These are phyloP conservation scores for Debaryomycetaceae sp. DNA, from an alignment of 1,139 yeast species.

Conservation along the genomic window DNA sequence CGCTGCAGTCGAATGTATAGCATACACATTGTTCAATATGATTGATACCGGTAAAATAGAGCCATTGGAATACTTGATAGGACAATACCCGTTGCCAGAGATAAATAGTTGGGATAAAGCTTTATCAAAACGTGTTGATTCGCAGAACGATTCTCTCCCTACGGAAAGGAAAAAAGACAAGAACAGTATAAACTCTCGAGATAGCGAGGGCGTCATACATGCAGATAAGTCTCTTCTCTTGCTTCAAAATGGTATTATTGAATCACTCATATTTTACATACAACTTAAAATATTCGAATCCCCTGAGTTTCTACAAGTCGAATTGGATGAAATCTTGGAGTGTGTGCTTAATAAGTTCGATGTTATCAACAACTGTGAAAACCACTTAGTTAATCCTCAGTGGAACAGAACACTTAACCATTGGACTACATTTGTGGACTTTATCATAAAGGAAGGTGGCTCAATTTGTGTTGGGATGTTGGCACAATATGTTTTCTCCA, in stretches of 20 bases:
- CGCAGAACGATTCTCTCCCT: conserved; percentile 13
- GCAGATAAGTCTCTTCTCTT: conserved; percentile 18
- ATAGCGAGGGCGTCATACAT: conserved; percentile 24
- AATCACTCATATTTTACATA: conserved; percentile 33
- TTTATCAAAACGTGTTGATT: conserved; percentile 14
- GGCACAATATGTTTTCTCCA: conserved; percentile 27
- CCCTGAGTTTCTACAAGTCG: conserved; percentile 31
- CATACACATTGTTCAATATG: conserved; percentile 33
- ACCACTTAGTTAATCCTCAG: conserved; percentile 31
- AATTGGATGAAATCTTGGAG: conserved; percentile 28
- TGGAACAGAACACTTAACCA: conserved; percentile 34
- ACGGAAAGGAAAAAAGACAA: conserved; percentile 19
- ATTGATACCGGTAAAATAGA: conserved; percentile 40
- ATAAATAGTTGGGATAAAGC: conserved; percentile 21
- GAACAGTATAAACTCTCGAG: conserved; percentile 21
- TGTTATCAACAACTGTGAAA: conserved; percentile 14
- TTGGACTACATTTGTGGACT: conserved; percentile 30
- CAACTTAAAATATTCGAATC: conserved; percentile 45
- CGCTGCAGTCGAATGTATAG: conserved; percentile 36
- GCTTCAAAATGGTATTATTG: conserved; percentile 31
- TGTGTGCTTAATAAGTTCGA: conserved; percentile 29
- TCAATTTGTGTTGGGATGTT: conserved; percentile 38
- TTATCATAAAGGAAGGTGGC: conserved; percentile 37
- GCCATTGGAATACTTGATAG: conserved; percentile 33
- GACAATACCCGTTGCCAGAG: conserved; percentile 28